These are phyloP conservation scores for Nigrograna mackinnonii DNA, from an alignment of 2,329 filamentous ascomycete species.

Conservation along the genomic window DNA sequence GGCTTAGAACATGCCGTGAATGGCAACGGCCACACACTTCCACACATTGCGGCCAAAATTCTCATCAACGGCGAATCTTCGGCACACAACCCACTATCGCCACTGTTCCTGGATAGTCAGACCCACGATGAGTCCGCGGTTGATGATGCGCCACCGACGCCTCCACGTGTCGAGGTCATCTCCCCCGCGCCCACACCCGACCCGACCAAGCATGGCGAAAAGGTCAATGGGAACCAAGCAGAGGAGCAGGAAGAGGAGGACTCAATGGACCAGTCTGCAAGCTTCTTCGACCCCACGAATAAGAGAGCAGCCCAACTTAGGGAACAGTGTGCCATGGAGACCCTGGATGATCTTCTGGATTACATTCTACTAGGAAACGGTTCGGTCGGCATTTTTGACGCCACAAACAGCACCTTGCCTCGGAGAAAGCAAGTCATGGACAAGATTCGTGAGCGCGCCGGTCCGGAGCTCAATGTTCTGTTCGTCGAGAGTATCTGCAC, in stretches of 20 bases:
- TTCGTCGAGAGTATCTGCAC: conserved; percentile 95
- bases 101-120: conserved; percentile 21
- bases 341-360: conserved; percentile 86
- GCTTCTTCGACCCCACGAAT: conserved; percentile 93
- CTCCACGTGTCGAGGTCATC: conserved; percentile 34
- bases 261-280: conserved; percentile 82
- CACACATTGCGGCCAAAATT: conserved; percentile 56
- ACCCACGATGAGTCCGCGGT: conserved; percentile 22
- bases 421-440: conserved; percentile 83
- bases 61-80: conserved; percentile 61
- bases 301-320: conserved; percentile 78
- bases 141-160: conserved; percentile 16
- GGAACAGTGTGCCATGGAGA: conserved; percentile 90
- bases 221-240: too few species aligned
- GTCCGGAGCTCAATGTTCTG: conserved; percentile 82
- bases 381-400: conserved; percentile 92
- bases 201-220: conserved; percentile 6
- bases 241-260: conserved; percentile 38
- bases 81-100: conserved; percentile 35
- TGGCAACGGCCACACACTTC: conserved; percentile 28
- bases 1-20: conserved; percentile 27
- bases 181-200: conserved; percentile 34
- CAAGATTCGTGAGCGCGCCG: conserved; percentile 79
- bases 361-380: conserved; percentile 83
- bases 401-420: conserved; percentile 92